These are phyloP conservation scores for Scedosporium dehoogii DNA, from an alignment of 2,329 filamentous ascomycete species.

Conservation along the genomic window DNA sequence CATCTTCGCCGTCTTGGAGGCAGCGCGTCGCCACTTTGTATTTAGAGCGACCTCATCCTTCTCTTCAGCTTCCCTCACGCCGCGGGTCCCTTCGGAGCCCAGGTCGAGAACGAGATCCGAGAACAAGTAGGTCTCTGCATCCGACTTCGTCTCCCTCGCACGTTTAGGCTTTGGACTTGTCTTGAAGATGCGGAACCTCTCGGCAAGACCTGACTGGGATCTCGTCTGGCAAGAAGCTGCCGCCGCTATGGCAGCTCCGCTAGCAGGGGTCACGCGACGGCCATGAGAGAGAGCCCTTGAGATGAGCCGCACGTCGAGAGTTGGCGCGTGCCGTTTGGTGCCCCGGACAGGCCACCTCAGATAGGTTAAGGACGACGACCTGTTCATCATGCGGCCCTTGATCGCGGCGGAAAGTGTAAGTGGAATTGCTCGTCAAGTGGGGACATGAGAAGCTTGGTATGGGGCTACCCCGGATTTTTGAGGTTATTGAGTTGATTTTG, in stretches of 20 bases:
- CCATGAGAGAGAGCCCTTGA: background rate
- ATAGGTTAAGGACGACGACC: background rate
- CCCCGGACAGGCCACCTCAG: background rate
- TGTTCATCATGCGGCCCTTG: background rate
- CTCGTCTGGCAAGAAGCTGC: too few species aligned
- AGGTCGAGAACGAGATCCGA: constrained; percentile 39
- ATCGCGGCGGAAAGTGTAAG: background rate
- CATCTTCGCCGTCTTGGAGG: constrained; percentile 19
- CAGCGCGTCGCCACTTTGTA: constrained; percentile 19
- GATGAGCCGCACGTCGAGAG: background rate
- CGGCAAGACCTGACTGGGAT: too few species aligned
- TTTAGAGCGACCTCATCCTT: constrained; percentile 23
- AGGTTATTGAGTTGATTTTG: background rate
- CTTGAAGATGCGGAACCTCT: background rate
- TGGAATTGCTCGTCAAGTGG: background rate
- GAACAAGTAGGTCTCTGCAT: constrained; percentile 22
- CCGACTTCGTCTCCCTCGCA: background rate
- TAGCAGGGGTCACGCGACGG: background rate
- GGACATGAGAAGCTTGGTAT: background rate
- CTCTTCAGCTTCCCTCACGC: constrained; percentile 30
- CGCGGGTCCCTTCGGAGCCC: constrained; percentile 33
- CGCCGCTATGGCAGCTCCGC: background rate
- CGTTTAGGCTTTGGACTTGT: background rate
- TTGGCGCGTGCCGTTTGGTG: background rate
- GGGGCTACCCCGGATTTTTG: background rate